phyloP scores from a whole-genome alignment of 2,329 filamentous ascomycete genomes.

The Bisporella sp. region DNA sequence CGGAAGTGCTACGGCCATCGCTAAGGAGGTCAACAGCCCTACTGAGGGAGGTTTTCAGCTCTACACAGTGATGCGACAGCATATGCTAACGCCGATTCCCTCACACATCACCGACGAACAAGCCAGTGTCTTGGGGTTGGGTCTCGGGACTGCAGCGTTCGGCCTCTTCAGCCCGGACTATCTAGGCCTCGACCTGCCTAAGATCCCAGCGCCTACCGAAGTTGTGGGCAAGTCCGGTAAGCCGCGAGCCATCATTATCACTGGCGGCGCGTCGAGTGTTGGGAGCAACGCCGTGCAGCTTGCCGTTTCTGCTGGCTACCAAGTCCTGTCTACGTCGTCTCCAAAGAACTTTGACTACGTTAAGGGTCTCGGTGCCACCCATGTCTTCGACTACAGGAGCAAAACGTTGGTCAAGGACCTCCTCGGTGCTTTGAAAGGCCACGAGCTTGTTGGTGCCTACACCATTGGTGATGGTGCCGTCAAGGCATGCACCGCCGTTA shows the following conservation, averaged over 20 bases:
- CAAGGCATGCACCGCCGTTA: too few species aligned
- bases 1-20: constrained; percentile 27
- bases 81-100: constrained; percentile 21
- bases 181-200: too few species aligned
- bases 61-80: constrained; percentile 18
- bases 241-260: too few species aligned
- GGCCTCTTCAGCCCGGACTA: constrained; percentile 25
- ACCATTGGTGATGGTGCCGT: constrained; percentile 18
- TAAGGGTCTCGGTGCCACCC: constrained; percentile 30
- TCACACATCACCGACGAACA: constrained; percentile 22
- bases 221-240: too few species aligned
- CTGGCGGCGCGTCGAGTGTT: constrained; percentile 12
- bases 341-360: constrained; percentile 28
- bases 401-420: constrained; percentile 1
- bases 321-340: constrained; percentile 32
- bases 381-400: constrained; percentile 32
- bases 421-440: constrained; percentile 8
- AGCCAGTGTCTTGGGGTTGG: constrained; percentile 28
- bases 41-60: constrained; percentile 20
- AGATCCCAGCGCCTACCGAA: too few species aligned
- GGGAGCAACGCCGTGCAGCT: constrained; percentile 33
- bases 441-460: constrained; percentile 26
- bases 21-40: constrained; percentile 23
- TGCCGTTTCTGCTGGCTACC: constrained; percentile 32
- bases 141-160: constrained; percentile 25